Evolutionary conservation across 2,329 filamentous ascomycete species (phyloP).

Genomic region (Ceratocystis lukuohia): DNA sequence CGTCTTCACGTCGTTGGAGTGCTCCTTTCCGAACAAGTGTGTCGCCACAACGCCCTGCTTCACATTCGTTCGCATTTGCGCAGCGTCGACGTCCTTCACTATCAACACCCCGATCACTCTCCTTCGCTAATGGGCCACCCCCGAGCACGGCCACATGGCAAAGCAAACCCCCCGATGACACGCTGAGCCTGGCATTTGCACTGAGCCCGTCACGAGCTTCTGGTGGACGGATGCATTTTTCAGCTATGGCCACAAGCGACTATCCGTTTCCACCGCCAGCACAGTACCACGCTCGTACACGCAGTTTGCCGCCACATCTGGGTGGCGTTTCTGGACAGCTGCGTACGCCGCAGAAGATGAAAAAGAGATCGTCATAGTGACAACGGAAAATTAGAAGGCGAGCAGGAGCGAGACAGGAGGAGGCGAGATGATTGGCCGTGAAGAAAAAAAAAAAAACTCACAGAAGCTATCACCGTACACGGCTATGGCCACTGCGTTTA

Average conservation of each 20-base stretch:
- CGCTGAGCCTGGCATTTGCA: background rate
- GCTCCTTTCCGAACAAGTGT: constrained; percentile 7
- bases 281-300: constrained; percentile 6
- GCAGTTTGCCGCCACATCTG: constrained; percentile 16
- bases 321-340: constrained; percentile 13
- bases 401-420: background rate
- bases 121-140: constrained; percentile 17
- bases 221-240: background rate
- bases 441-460: too few species aligned
- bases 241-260: background rate
- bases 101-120: constrained; percentile 16
- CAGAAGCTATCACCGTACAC: background rate
- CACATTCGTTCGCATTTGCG: constrained; percentile 18
- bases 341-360: constrained; percentile 18
- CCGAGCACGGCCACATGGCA: background rate
- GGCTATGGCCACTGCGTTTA: too few species aligned
- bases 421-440: background rate
- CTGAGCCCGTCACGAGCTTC: background rate
- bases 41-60: constrained; percentile 5
- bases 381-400: background rate
- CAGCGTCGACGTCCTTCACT: constrained; percentile 14
- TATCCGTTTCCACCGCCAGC: background rate
- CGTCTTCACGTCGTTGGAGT: background rate
- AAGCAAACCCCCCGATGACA: background rate
- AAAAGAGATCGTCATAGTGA: constrained; percentile 4